Evolutionary conservation across 768 basidiomycete genomes (phyloP).

Genomic region (Lyophyllum semitale): DNA sequence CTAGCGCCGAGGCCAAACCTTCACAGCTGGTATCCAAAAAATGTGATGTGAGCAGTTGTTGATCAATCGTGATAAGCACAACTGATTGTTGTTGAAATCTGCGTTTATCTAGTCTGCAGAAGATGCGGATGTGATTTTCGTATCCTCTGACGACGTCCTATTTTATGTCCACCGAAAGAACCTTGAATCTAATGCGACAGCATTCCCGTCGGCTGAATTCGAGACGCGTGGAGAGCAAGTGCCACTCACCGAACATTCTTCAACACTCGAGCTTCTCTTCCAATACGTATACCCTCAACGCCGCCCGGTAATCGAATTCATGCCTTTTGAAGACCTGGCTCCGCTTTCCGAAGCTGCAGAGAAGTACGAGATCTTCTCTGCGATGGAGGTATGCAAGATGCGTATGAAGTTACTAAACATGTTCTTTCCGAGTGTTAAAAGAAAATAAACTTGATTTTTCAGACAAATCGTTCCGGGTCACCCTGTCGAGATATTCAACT

Average conservation of each 20-base stretch:
- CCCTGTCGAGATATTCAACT: neutral
- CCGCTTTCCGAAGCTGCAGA: slow-evolving; percentile 31
- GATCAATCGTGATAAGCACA: too few species aligned
- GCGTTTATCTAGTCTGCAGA: slow-evolving; percentile 16
- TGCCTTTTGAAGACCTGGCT: slow-evolving; percentile 16
- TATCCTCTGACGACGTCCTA: slow-evolving; percentile 20
- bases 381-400: slow-evolving; percentile 26
- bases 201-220: slow-evolving; percentile 24
- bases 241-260: slow-evolving; percentile 21
- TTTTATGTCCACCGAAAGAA: slow-evolving; percentile 25
- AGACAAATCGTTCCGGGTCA: neutral
- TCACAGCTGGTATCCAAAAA: too few species aligned
- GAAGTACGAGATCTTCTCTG: slow-evolving; percentile 32
- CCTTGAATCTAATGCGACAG: slow-evolving; percentile 22
- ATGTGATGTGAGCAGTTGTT: too few species aligned
- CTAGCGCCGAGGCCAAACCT: too few species aligned
- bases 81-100: too few species aligned
- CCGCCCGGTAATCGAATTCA: slow-evolving; percentile 20
- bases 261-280: slow-evolving; percentile 26
- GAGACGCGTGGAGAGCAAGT: slow-evolving; percentile 19
- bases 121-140: slow-evolving; percentile 23
- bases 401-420: slow-evolving; percentile 26
- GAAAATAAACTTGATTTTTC: neutral
- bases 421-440: neutral
- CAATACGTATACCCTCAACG: slow-evolving; percentile 26